Conservation (phyloP, 805 yeast genomes). For the Komagataella mondaviorum region DNA sequence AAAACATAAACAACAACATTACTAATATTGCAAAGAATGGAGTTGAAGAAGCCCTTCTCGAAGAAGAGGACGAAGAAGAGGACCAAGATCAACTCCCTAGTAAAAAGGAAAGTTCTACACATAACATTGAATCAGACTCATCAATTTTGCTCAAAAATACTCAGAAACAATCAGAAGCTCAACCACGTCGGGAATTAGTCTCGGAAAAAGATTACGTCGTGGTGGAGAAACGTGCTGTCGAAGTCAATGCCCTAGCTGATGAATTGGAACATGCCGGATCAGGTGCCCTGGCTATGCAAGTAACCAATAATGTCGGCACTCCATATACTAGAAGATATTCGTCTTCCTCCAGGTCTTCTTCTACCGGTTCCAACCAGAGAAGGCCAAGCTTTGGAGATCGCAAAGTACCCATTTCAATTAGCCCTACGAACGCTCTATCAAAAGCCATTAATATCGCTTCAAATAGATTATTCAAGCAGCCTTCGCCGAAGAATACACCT, state of each 20-base stretch:
- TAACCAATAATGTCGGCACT: slow-evolving; percentile 18
- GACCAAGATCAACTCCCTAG: neutral
- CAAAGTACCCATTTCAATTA: slow-evolving; percentile 52
- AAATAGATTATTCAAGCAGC: slow-evolving; percentile 64
- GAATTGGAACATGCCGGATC: slow-evolving; percentile 59
- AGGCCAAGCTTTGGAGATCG: slow-evolving; percentile 53
- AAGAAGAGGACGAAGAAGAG: slow-evolving; percentile 1
- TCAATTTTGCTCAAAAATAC: slow-evolving; percentile 1
- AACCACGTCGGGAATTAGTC: slow-evolving; percentile 23
- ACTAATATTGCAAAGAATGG: slow-evolving; percentile 2
- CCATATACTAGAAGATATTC: slow-evolving; percentile 12
- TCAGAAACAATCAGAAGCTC: slow-evolving; percentile 1
- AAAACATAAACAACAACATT: neutral
- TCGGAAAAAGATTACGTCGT: slow-evolving; percentile 85
- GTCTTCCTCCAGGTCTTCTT: slow-evolving; percentile 28
- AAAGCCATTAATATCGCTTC: slow-evolving; percentile 79
- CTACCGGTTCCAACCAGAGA: slow-evolving; percentile 27
- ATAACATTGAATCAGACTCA: slow-evolving; percentile 1
- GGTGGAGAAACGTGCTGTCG: slow-evolving; percentile 88
- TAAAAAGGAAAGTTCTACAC: slow-evolving; percentile 2
- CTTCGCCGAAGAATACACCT: slow-evolving; percentile 1
- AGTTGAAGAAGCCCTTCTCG: slow-evolving; percentile 1
- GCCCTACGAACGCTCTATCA: slow-evolving; percentile 80
- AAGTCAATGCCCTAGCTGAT: slow-evolving; percentile 91
- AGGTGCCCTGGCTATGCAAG: slow-evolving; percentile 5